Evolutionary conservation across 2,329 filamentous ascomycete genomes (phyloP).

Genomic region (Ilyonectria destructans): DNA sequence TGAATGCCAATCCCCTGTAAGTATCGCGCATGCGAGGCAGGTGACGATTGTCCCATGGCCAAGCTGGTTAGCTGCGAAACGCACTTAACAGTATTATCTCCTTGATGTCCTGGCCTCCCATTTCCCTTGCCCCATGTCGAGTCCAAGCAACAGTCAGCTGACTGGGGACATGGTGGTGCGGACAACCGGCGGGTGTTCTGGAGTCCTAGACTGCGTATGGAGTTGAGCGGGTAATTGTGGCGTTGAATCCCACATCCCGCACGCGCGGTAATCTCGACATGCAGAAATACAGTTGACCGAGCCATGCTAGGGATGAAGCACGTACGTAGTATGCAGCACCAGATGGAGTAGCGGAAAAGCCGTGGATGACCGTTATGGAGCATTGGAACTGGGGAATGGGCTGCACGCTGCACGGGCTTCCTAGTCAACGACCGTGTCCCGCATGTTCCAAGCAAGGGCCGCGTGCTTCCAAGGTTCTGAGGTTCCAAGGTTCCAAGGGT

Average conservation of each 20-base stretch:
- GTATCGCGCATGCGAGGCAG: slow-evolving; percentile 13
- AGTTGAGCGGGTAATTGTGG: slow-evolving; percentile 31
- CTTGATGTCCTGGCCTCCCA: neutral
- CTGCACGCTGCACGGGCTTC: slow-evolving; percentile 20
- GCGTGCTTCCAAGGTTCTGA: neutral
- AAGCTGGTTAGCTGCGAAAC: slow-evolving; percentile 31
- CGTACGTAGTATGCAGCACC: neutral
- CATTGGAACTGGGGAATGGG: slow-evolving; percentile 12
- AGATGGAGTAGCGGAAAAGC: slow-evolving; percentile 14
- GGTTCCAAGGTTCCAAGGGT: neutral
- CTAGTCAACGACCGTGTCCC: slow-evolving; percentile 15
- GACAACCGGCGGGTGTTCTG: neutral
- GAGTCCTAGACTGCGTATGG: neutral
- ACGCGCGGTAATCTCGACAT: slow-evolving; percentile 31
- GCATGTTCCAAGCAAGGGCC: slow-evolving; percentile 3
- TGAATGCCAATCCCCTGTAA: slow-evolving; percentile 30
- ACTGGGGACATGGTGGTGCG: slow-evolving; percentile 24
- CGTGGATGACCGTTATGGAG: slow-evolving; percentile 1
- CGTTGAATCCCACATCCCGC: slow-evolving; percentile 34
- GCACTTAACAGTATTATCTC: slow-evolving; percentile 12
- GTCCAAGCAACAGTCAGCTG: slow-evolving; percentile 19
- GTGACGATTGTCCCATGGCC: slow-evolving; percentile 34
- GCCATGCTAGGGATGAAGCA: slow-evolving; percentile 29
- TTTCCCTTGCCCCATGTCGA: slow-evolving; percentile 1
- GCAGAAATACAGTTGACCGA: slow-evolving; percentile 19